phyloP scores from a whole-genome alignment of 805 yeast genomes.

The Lachancea kluyveri region DNA sequence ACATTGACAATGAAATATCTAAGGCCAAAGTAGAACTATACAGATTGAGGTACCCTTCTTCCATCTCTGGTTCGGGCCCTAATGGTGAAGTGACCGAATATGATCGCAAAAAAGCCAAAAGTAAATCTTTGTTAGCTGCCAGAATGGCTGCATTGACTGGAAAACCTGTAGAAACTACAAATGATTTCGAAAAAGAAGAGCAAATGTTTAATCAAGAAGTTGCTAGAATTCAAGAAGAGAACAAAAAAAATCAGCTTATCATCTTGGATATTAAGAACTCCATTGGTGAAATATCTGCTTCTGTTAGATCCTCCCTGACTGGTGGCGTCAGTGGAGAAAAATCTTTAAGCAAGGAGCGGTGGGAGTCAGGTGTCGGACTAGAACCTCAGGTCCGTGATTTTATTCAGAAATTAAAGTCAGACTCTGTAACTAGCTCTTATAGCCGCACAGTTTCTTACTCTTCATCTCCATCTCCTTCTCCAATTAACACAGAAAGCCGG shows the following conservation, averaged over 20 bases:
- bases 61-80: constrained; percentile 78
- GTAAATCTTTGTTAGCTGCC: constrained; percentile 71
- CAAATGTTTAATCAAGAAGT: constrained; percentile 43
- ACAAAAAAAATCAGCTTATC: constrained; percentile 49
- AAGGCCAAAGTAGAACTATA: constrained; percentile 58
- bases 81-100: constrained; percentile 80
- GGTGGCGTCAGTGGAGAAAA: constrained; percentile 27
- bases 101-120: constrained; percentile 74
- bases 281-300: constrained; percentile 50
- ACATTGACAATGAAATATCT: constrained; percentile 64
- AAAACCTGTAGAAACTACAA: constrained; percentile 42
- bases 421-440: constrained; percentile 15
- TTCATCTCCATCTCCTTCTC: background rate
- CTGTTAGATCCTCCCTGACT: constrained; percentile 31
- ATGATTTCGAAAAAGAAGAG: constrained; percentile 33
- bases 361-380: constrained; percentile 80
- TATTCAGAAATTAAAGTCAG: constrained; percentile 44
- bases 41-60: constrained; percentile 61
- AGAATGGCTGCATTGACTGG: constrained; percentile 94
- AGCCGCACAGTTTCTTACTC: constrained; percentile 9
- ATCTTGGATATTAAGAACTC: constrained; percentile 68
- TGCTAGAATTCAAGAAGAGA: constrained; percentile 45
- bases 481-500: background rate
- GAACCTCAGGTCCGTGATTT: constrained; percentile 60
- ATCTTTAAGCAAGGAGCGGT: constrained; percentile 54